A percentile compares a stretch with the other conserved stretches of the same genome.
These are phyloP conservation scores for Solanum appendiculatum DNA, from an alignment of 257 asterid genomes.

Conservation along the genomic window DNA sequence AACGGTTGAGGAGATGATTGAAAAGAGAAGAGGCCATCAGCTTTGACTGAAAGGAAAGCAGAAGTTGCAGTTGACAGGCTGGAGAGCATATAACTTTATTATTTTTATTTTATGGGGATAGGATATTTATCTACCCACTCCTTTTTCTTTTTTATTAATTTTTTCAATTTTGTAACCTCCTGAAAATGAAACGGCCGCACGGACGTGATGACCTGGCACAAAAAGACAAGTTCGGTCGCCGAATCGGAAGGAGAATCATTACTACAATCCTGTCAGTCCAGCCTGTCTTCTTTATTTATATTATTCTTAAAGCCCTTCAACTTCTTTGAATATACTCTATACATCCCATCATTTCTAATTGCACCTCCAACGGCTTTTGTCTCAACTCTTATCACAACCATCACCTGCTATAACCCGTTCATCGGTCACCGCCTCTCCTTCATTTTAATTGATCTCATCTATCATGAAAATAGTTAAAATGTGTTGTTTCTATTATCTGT, in stretches of 20 bases:
- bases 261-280: slow-evolving; percentile 59
- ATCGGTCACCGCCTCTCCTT: background rate
- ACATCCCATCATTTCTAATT: background rate
- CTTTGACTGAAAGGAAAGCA: slow-evolving; percentile 48
- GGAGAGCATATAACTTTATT: slow-evolving; percentile 39
- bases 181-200: slow-evolving; percentile 52
- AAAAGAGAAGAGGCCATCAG: slow-evolving; percentile 13
- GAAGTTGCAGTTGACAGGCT: slow-evolving; percentile 35
- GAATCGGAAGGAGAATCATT: slow-evolving; percentile 79
- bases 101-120: background rate
- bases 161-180: background rate
- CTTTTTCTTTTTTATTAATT: background rate
- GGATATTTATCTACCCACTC: slow-evolving; percentile 4
- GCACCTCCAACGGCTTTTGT: background rate
- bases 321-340: background rate
- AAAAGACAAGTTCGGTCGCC: slow-evolving; percentile 87
- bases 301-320: background rate
- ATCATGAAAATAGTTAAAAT: background rate
- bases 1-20: slow-evolving; percentile 14
- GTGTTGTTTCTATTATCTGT: background rate
- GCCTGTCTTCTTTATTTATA: slow-evolving; percentile 39
- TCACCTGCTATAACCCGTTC: slow-evolving; percentile 8
- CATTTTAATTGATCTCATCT: background rate
- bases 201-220: slow-evolving; percentile 53
- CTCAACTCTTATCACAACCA: background rate